A percentile compares a stretch with the other conserved stretches of the same genome.
phyloP scores from a whole-genome alignment of 2,329 filamentous ascomycete species.

The Tympanopsis confertula region DNA sequence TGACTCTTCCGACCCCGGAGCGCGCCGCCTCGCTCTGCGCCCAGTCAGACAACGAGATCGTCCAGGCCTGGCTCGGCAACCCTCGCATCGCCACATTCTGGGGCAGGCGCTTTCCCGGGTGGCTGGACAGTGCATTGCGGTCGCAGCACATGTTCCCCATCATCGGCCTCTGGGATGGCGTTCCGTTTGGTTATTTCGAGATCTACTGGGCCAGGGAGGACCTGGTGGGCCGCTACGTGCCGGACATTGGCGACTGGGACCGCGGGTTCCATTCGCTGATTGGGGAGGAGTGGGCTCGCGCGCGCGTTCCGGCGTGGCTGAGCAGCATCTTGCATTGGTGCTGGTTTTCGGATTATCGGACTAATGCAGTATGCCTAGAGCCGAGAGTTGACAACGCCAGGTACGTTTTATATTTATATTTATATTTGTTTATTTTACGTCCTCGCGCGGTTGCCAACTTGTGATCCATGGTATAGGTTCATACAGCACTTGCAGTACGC shows the following conservation, averaged over 20 bases:
- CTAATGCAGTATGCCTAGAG: constrained; percentile 73
- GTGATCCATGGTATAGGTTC: constrained; percentile 33
- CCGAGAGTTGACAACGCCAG: constrained; percentile 82
- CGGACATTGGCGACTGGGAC: constrained; percentile 66
- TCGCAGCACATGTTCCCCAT: constrained; percentile 74
- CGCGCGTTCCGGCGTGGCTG: constrained; percentile 72
- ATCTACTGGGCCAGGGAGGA: constrained; percentile 98
- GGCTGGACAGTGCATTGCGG: constrained; percentile 54
- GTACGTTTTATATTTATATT: constrained; percentile 35
- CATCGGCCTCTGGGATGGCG: constrained; percentile 86
- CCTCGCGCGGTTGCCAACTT: constrained; percentile 3
- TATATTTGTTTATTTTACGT: background rate
- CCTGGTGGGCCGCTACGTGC: constrained; percentile 56
- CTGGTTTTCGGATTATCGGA: constrained; percentile 66
- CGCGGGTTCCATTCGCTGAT: constrained; percentile 78
- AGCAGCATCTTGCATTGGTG: constrained; percentile 80
- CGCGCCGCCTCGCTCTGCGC: constrained; percentile 26
- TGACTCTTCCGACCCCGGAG: constrained; percentile 17
- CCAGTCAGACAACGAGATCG: constrained; percentile 42
- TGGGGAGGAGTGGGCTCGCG: constrained; percentile 84
- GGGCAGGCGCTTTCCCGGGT: constrained; percentile 56
- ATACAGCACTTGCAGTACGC: constrained; percentile 45
- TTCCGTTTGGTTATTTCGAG: constrained; percentile 95
- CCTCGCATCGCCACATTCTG: constrained; percentile 77
- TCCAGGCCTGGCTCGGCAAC: constrained; percentile 82